phyloP scores from a whole-genome alignment of 495 filamentous ascomycete species.

The Penicillium simplicissimum region DNA sequence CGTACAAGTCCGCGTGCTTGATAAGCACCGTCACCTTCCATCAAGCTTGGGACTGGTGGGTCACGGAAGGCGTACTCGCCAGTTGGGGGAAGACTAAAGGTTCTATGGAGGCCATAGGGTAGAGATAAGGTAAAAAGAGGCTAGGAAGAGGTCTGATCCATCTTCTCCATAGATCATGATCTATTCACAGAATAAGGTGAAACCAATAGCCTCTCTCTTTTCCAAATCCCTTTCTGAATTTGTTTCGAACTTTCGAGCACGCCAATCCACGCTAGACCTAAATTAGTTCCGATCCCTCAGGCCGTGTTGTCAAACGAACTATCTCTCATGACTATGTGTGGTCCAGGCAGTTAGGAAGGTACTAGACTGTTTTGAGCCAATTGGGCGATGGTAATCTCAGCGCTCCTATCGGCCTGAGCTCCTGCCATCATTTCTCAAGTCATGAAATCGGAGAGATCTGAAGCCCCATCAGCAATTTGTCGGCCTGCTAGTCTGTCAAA shows the following conservation, averaged over 20 bases:
- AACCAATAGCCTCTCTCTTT: neutral
- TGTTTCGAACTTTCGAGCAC: neutral
- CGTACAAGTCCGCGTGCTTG: constrained; percentile 12
- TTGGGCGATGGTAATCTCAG: neutral
- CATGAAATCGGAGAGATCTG: no score
- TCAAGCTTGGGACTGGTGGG: neutral
- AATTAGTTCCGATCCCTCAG: neutral
- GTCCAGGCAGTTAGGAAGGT: neutral
- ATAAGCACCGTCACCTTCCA: constrained; percentile 12
- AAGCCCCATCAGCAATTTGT: no score
- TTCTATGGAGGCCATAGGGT: neutral
- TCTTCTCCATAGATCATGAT: neutral
- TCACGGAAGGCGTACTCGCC: neutral
- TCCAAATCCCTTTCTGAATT: neutral
- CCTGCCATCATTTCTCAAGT: no score
- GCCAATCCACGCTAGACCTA: neutral
- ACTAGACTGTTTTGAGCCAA: neutral
- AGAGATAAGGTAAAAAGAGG: neutral
- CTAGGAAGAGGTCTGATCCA: neutral
- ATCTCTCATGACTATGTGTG: neutral
- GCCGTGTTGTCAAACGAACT: neutral
- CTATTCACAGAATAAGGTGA: neutral
- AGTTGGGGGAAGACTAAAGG: neutral
- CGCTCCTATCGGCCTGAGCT: neutral
- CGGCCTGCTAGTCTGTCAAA: neutral